phyloP scores from a whole-genome alignment of 1,284 basidiomycete species.

The Omphalotus olearius region DNA sequence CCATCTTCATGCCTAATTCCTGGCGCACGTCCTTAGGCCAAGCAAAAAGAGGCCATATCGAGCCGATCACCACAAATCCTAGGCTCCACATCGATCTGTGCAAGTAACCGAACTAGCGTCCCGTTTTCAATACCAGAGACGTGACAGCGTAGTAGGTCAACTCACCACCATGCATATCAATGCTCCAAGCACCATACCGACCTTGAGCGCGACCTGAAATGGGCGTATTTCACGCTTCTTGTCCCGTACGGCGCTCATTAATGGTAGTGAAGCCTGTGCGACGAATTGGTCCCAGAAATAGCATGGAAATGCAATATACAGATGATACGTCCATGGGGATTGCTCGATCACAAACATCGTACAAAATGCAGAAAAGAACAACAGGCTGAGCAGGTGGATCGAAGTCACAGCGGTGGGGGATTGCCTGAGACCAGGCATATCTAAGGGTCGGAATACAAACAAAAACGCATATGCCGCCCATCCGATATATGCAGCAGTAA shows the following conservation, averaged over 20 bases:
- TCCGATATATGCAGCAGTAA: constrained; percentile 72
- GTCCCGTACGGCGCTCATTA: constrained; percentile 15
- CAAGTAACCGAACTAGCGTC: constrained; percentile 58
- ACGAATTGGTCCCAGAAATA: constrained; percentile 69
- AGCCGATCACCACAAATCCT: constrained; percentile 61
- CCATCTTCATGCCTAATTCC: constrained; percentile 26
- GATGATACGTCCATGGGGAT: constrained; percentile 72
- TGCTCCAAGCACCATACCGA: constrained; percentile 35
- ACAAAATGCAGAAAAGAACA: constrained; percentile 39
- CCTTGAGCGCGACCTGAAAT: constrained; percentile 22
- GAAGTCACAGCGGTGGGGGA: not conserved
- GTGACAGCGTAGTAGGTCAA: not conserved
- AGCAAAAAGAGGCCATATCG: constrained; percentile 59
- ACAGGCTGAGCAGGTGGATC: constrained; percentile 7
- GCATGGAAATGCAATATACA: constrained; percentile 74
- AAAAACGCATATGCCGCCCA: constrained; percentile 69
- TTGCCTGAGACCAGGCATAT: not conserved
- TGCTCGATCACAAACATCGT: constrained; percentile 57
- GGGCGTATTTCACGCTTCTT: no score
- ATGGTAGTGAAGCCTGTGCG: constrained; percentile 24
- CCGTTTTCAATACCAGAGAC: constrained; percentile 1
- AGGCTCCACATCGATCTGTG: constrained; percentile 71
- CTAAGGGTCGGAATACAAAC: constrained; percentile 40
- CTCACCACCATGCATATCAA: constrained; percentile 75
- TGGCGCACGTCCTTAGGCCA: constrained; percentile 37